A percentile compares a stretch with the other conserved stretches of the same genome.
phyloP scores from a whole-genome alignment of 1,284 basidiomycete genomes.

The Sporisorium exsertum region DNA sequence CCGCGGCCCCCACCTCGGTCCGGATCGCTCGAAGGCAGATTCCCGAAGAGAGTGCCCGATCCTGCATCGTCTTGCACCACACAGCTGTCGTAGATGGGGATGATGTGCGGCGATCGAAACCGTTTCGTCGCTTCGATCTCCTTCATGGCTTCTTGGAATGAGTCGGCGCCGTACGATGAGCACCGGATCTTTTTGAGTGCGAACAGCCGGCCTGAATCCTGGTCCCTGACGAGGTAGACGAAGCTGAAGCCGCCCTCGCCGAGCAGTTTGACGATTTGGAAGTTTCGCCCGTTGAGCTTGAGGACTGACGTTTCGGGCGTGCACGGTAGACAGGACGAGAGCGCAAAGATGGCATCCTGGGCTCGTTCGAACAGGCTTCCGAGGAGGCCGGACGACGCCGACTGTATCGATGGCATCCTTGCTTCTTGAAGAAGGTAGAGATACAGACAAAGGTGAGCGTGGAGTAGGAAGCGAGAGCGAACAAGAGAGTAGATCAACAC shows the following conservation, averaged over 20 bases:
- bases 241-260: constrained; percentile 69
- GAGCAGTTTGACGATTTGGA: constrained; percentile 63
- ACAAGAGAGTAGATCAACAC: constrained; percentile 31
- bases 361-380: constrained; percentile 43
- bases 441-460: neutral
- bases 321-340: constrained; percentile 57
- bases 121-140: constrained; percentile 68
- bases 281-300: constrained; percentile 62
- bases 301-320: constrained; percentile 49
- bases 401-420: constrained; percentile 40
- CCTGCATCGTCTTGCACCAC: constrained; percentile 64
- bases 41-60: constrained; percentile 48
- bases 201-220: constrained; percentile 60
- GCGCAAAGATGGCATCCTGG: constrained; percentile 58
- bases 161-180: constrained; percentile 59
- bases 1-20: constrained; percentile 42
- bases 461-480: neutral
- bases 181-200: constrained; percentile 70
- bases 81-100: constrained; percentile 65
- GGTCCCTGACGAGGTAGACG: constrained; percentile 67
- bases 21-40: constrained; percentile 53
- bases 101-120: constrained; percentile 67
- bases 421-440: neutral
- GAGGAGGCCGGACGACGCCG: constrained; percentile 24
- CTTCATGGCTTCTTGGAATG: constrained; percentile 66